Conservation (phyloP, 2,329 filamentous ascomycete genomes). For the Trichoderma sp. region DNA sequence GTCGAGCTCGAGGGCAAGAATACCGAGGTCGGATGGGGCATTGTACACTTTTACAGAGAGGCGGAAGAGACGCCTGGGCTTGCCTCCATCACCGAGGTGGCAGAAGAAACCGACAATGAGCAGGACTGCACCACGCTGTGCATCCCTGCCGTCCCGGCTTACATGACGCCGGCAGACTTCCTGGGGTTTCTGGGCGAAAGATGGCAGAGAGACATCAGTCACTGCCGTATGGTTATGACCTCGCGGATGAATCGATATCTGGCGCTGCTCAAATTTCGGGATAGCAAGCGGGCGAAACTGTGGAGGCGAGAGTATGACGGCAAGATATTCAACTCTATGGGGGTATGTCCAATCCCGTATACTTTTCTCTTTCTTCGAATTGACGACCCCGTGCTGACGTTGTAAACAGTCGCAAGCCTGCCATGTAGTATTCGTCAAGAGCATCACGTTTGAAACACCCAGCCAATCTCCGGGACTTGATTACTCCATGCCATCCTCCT, state of each 20-base stretch:
- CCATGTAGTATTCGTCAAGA: conserved; percentile 92
- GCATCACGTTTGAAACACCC: conserved; percentile 79
- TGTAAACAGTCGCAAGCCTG: conserved; percentile 77
- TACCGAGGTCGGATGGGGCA: conserved; percentile 84
- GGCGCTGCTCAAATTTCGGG: conserved; percentile 91
- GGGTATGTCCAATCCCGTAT: conserved; percentile 53
- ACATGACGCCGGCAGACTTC: conserved; percentile 88
- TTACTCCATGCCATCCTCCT: conserved; percentile 59
- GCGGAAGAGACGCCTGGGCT: conserved; percentile 70
- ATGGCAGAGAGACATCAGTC: conserved; percentile 82
- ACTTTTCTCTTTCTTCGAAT: background rate
- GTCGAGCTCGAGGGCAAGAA: conserved; percentile 69
- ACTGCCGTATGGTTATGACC: conserved; percentile 93
- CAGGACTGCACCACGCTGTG: conserved; percentile 84
- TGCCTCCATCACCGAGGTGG: conserved; percentile 35
- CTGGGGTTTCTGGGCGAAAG: conserved; percentile 88
- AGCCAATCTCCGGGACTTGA: conserved; percentile 53
- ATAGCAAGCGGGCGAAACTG: conserved; percentile 69
- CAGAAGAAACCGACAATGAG: conserved; percentile 36
- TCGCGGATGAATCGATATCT: conserved; percentile 88
- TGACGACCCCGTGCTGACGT: conserved; percentile 10
- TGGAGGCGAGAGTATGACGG: conserved; percentile 92
- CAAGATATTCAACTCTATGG: conserved; percentile 87
- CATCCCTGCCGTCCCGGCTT: conserved; percentile 91
- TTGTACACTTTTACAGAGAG: conserved; percentile 93